A percentile compares a stretch with the other conserved stretches of the same genome.
Evolutionary conservation across 495 filamentous ascomycete species (phyloP).

Genomic region (Aspergillus baeticus): DNA sequence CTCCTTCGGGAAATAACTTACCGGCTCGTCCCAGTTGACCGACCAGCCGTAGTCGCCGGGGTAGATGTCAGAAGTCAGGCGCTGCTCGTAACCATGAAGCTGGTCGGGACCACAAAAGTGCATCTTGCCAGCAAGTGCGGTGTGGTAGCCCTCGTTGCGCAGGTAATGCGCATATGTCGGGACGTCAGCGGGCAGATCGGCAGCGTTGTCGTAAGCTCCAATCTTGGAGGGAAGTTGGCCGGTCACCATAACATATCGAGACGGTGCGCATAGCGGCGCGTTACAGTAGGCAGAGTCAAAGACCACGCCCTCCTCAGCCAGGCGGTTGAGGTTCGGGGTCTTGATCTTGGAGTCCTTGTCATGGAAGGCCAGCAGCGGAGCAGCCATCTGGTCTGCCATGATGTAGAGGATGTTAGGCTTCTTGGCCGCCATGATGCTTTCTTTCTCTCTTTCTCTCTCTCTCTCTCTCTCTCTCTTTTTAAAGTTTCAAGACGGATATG

Average conservation of each 20-base stretch:
- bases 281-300: constrained; percentile 91
- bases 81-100: constrained; percentile 84
- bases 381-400: constrained; percentile 91
- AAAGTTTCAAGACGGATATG: not conserved
- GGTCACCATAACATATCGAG: constrained; percentile 85
- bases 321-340: constrained; percentile 80
- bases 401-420: constrained; percentile 81
- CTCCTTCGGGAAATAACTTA: constrained; percentile 21
- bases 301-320: constrained; percentile 73
- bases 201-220: constrained; percentile 83
- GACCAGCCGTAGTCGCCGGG: constrained; percentile 88
- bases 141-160: constrained; percentile 80
- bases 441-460: too few species aligned
- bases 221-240: constrained; percentile 85
- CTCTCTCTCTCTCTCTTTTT: constrained; percentile 5
- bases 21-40: constrained; percentile 84
- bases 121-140: constrained; percentile 90
- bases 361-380: constrained; percentile 79
- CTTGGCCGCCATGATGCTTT: constrained; percentile 38
- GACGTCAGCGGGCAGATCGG: constrained; percentile 67
- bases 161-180: constrained; percentile 90
- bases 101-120: constrained; percentile 89
- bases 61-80: constrained; percentile 90
- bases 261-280: constrained; percentile 83
- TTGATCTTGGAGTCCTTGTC: constrained; percentile 77